These are phyloP conservation scores for Venturia aucupariae DNA, from an alignment of 2,329 filamentous ascomycete genomes.

Conservation along the genomic window DNA sequence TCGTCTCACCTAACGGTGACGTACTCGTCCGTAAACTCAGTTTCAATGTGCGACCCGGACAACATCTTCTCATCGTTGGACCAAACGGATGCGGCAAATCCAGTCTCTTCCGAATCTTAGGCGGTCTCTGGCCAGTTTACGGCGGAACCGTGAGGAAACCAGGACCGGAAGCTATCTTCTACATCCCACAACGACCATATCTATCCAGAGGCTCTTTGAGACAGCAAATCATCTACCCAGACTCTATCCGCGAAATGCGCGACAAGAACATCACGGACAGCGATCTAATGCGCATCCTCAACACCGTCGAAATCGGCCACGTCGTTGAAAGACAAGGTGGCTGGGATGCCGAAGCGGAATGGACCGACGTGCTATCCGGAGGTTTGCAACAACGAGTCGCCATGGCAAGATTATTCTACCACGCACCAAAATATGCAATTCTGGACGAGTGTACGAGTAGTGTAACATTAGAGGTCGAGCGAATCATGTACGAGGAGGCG, in stretches of 20 bases:
- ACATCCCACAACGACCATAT: conserved; percentile 94
- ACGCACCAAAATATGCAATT: conserved; percentile 86
- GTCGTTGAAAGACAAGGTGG: conserved; percentile 71
- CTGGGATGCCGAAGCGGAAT: conserved; percentile 93
- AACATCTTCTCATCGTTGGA: conserved; percentile 88
- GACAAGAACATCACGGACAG: conserved; percentile 72
- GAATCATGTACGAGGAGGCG: conserved; percentile 93
- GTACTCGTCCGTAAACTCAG: conserved; percentile 78
- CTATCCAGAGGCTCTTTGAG: conserved; percentile 84
- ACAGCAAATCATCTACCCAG: conserved; percentile 95
- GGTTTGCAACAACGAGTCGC: conserved; percentile 93
- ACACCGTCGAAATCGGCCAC: conserved; percentile 71
- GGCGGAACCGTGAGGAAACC: conserved; percentile 89
- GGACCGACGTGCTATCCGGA: conserved; percentile 87
- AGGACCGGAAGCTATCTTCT: conserved; percentile 88
- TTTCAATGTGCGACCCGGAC: conserved; percentile 76
- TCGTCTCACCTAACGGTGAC: conserved; percentile 94
- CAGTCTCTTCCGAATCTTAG: conserved; percentile 89
- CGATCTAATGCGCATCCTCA: conserved; percentile 68
- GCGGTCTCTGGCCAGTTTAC: conserved; percentile 95
- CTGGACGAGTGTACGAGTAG: conserved; percentile 93
- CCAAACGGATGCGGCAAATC: conserved; percentile 98
- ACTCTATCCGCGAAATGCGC: conserved; percentile 79
- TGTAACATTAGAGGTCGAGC: conserved; percentile 91
- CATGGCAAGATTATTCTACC: conserved; percentile 93